Conservation (phyloP, 2,329 filamentous ascomycete species). For the Mollisia scopiformis region DNA sequence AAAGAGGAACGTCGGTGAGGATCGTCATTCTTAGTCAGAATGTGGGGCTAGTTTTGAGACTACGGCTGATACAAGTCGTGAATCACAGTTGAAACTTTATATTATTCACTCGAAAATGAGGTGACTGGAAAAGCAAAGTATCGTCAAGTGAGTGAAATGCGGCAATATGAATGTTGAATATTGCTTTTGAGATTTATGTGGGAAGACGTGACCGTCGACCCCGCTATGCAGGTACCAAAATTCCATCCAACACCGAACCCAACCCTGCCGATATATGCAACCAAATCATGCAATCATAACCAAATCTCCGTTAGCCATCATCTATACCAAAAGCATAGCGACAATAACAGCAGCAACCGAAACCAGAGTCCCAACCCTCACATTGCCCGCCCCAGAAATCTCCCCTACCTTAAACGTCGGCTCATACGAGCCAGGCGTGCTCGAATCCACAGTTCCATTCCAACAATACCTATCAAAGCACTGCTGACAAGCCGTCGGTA, state of each 20-base stretch:
- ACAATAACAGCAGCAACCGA: neutral
- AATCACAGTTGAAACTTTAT: neutral
- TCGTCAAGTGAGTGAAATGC: neutral
- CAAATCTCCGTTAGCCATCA: neutral
- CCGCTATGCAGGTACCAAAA: neutral
- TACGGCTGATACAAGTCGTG: neutral
- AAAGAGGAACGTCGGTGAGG: neutral
- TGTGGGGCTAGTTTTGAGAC: neutral
- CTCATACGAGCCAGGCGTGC: slow-evolving; percentile 23
- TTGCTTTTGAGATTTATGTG: neutral
- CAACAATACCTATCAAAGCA: slow-evolving; percentile 92
- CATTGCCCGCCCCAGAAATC: slow-evolving; percentile 2
- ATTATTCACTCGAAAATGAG: neutral
- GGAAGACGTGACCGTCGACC: neutral
- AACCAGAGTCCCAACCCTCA: neutral
- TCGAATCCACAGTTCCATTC: slow-evolving; percentile 61
- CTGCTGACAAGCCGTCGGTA: slow-evolving; percentile 71
- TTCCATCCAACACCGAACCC: neutral
- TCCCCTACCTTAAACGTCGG: slow-evolving; percentile 25
- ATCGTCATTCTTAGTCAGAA: neutral
- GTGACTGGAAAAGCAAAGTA: neutral
- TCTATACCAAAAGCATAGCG: neutral
- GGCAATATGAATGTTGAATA: neutral
- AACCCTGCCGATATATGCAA: neutral
- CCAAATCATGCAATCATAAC: neutral